Conservation (phyloP, 139 green algal genomes). For the Nannochloris sp. region DNA sequence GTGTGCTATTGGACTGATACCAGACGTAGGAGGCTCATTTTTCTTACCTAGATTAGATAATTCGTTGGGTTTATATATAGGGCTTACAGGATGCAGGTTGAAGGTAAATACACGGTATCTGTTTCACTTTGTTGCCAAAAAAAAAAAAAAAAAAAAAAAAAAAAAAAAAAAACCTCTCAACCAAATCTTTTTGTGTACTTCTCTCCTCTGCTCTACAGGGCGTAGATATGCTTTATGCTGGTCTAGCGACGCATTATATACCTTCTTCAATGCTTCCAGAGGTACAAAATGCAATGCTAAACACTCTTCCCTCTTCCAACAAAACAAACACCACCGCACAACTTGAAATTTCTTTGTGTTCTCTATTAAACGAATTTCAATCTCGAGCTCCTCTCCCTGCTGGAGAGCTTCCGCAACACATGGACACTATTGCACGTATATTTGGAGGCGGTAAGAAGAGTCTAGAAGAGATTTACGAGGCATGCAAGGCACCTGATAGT, state of each 20-base stretch:
- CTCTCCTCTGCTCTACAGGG: too few relatives aligned
- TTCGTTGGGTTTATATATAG: slow-evolving; percentile 69
- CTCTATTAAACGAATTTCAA: slow-evolving; percentile 17
- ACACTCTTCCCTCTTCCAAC: slow-evolving; percentile 3
- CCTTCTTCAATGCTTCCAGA: slow-evolving; percentile 39
- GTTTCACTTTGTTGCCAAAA: neutral
- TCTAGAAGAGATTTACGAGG: slow-evolving; percentile 20
- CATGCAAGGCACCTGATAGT: neutral
- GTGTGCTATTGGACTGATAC: slow-evolving; percentile 89
- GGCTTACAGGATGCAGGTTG: slow-evolving; percentile 68
- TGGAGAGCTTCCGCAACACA: neutral
- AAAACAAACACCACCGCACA: neutral
- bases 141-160: neutral
- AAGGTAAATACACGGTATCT: slow-evolving; percentile 33
- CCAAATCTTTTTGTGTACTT: neutral
- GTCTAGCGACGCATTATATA: slow-evolving; percentile 83
- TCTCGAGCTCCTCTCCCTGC: neutral
- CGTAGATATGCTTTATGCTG: slow-evolving; percentile 48
- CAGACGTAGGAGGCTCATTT: slow-evolving; percentile 81
- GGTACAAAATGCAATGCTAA: slow-evolving; percentile 32
- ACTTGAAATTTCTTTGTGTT: slow-evolving; percentile 3
- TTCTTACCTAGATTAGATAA: slow-evolving; percentile 67
- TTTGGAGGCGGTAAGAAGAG: slow-evolving; percentile 12
- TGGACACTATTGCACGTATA: slow-evolving; percentile 9
- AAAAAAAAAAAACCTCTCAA: neutral